Percentiles rank a stretch among this genome's conserved stretches.
phyloP scores from a whole-genome alignment of 2,329 filamentous ascomycete species.

The Sclerotinia glacialis region DNA sequence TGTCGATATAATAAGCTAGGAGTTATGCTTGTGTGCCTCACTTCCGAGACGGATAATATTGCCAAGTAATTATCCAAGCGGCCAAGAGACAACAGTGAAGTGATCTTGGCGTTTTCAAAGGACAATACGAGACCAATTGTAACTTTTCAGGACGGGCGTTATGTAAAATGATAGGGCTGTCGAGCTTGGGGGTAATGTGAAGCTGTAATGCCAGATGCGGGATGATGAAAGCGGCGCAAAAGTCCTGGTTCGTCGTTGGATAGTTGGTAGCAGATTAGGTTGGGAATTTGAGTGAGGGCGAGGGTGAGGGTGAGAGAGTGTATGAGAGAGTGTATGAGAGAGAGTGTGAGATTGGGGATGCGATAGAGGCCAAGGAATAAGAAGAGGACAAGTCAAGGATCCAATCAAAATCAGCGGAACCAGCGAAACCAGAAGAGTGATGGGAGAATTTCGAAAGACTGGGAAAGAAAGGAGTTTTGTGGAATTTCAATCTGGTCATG shows the following conservation, averaged over 20 bases:
- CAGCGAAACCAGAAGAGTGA: background rate
- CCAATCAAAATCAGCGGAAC: background rate
- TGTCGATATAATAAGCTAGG: background rate
- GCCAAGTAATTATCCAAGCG: constrained; percentile 12
- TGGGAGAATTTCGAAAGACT: background rate
- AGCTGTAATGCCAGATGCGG: background rate
- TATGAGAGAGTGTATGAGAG: too few relatives aligned
- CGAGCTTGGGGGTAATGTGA: background rate
- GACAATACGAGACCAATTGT: background rate
- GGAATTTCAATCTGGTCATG: background rate
- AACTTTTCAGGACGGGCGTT: background rate
- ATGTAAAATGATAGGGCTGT: background rate
- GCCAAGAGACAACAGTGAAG: constrained; percentile 23
- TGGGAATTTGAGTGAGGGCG: background rate
- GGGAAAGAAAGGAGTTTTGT: constrained; percentile 12
- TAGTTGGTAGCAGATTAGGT: background rate
- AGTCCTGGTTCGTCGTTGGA: background rate
- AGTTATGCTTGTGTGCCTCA: constrained; percentile 16
- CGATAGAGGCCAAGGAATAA: background rate
- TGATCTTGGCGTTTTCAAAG: constrained; percentile 19
- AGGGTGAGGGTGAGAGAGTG: too few relatives aligned
- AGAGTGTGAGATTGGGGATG: background rate
- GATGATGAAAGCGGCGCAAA: constrained; percentile 2
- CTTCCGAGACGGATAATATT: constrained; percentile 15
- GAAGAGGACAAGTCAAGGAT: background rate